Evolutionary conservation across 1,139 yeast species (phyloP), one percentile per base, ranked within the genome.

Genomic region (Waltiozyma sp.): DNA sequence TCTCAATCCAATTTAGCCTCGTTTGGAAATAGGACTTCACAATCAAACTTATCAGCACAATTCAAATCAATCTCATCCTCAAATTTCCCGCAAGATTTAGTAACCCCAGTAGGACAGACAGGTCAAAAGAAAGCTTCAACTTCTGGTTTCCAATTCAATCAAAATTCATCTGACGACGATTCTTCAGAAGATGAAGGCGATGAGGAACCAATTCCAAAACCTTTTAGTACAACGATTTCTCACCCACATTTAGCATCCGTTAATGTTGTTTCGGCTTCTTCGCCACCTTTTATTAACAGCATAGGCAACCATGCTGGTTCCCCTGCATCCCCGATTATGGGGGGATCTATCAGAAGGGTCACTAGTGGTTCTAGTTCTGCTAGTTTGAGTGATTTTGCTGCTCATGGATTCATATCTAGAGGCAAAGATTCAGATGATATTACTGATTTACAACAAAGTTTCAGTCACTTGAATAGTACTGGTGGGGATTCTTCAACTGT

Each of bases 361-460:
- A 42, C 57, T 40, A 44, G 58, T 19, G 49, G 58, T 3, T 55
- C 59, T 38, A 51, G 59, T 41, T 51, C 47, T 41, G 57, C 61
- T 3, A 65, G 77, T 11, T 59, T 73, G 37, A 71, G 75, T 41
- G 75, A 72, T 49, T 75, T 75, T 19, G 80, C 80, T 2, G 78
- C 71, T 13, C 56, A 58, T 13, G 68, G 68, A 1, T 61, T 53
- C 40, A 61, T 63, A 37, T 53, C 63, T 1, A 64, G 61, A 24
- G 50, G 57, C 11, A 21, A 40, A 5, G n/a, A 21, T 26, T 38
- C 36, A 14, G 26, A 43, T 7, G 51, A 49, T 23, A 23, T 53
- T 18, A 42, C 38, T 19, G 55, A 50, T 15, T 33, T 53, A 11
- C 52, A 53, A 36, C 47, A 44, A 31, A 53, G 48, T 37, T 42